A percentile compares a stretch with the other conserved stretches of the same genome.
These are phyloP conservation scores for Flaveria linearis DNA, from an alignment of 129 eudicot genomes.

Conservation along the genomic window DNA sequence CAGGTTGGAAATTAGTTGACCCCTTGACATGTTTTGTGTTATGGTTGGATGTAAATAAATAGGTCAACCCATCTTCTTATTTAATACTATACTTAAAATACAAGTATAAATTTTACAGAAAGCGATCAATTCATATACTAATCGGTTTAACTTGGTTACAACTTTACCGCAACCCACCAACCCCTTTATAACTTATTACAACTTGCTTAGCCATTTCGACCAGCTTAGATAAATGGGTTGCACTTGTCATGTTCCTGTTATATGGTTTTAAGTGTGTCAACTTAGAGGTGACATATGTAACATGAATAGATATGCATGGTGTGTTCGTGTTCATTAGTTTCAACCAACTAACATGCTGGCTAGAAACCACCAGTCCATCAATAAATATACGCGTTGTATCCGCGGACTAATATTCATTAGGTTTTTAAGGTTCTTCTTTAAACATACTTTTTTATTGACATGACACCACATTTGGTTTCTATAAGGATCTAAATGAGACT, in stretches of 20 bases:
- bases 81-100: neutral
- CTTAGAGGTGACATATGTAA: neutral
- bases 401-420: neutral
- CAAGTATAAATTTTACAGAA: neutral
- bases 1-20: neutral
- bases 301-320: neutral
- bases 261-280: neutral
- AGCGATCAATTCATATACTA: neutral
- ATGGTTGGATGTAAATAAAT: neutral
- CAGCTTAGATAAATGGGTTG: neutral
- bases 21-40: neutral
- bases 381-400: neutral
- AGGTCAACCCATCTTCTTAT: neutral
- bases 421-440: neutral
- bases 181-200: neutral
- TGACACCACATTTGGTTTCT: constrained; percentile 11
- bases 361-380: neutral
- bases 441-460: constrained; percentile 14
- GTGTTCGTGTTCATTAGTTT: neutral
- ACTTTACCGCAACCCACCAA: neutral
- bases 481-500: constrained; percentile 21
- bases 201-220: neutral
- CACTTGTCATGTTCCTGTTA: neutral
- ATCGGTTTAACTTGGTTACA: neutral
- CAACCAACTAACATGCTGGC: neutral